phyloP scores from a whole-genome alignment of 1,139 yeast genomes.

The Sugiyamaella novakii region DNA sequence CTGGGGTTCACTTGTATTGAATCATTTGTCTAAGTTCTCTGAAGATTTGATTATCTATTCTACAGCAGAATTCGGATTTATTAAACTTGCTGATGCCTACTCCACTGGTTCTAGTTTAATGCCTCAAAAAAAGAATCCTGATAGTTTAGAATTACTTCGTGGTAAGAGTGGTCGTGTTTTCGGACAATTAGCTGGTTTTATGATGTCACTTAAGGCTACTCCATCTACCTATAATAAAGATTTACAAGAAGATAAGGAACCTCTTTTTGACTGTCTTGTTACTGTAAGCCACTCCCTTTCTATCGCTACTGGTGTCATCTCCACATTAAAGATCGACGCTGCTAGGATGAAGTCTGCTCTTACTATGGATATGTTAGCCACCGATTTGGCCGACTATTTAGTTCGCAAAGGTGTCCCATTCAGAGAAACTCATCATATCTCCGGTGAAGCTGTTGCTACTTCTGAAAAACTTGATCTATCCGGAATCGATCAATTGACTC shows the following conservation, averaged over 20 bases:
- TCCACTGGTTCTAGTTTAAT: constrained; percentile 97
- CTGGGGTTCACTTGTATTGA: constrained; percentile 95
- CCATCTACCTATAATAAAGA: constrained; percentile 98
- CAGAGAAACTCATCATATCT: constrained; percentile 97
- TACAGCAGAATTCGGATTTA: constrained; percentile 94
- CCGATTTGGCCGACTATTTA: constrained; percentile 95
- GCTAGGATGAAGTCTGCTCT: constrained; percentile 82
- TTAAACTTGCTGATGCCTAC: constrained; percentile 93
- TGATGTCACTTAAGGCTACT: constrained; percentile 92
- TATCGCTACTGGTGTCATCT: constrained; percentile 94
- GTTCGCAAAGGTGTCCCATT: constrained; percentile 98
- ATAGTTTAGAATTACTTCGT: constrained; percentile 87
- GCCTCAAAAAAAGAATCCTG: constrained; percentile 99
- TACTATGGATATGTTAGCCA: constrained; percentile 98
- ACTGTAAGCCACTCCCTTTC: constrained; percentile 92
- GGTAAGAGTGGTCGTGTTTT: constrained; percentile 98
- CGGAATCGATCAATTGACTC: constrained; percentile 76
- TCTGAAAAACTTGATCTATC: constrained; percentile 78
- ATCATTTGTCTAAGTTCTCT: constrained; percentile 89
- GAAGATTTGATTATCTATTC: constrained; percentile 96
- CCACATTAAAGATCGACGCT: constrained; percentile 73
- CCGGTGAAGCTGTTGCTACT: constrained; percentile 92
- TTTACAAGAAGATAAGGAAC: constrained; percentile 98
- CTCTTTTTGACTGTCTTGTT: constrained; percentile 83
- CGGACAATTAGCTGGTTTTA: constrained; percentile 91